These are phyloP conservation scores for Prunus mume DNA, from an alignment of 306 rosid species.

Conservation along the genomic window DNA sequence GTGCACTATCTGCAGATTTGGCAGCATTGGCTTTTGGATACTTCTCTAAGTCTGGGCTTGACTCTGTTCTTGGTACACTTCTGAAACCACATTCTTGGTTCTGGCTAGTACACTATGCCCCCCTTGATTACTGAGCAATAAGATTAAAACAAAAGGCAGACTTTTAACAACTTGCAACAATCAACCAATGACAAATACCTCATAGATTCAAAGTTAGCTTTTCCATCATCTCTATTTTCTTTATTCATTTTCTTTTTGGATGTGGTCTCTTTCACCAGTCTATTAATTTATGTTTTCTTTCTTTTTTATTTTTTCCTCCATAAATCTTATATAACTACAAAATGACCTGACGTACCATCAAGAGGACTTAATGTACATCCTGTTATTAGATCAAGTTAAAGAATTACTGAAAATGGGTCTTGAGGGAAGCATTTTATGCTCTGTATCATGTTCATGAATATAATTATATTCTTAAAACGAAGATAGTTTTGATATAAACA, in stretches of 20 bases:
- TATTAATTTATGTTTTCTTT: not conserved
- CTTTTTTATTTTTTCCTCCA: not conserved
- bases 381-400: not conserved
- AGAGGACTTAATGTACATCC: not conserved
- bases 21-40: conserved; percentile 75
- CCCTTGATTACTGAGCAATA: conserved; percentile 10
- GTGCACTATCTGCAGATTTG: conserved; percentile 78
- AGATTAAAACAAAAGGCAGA: not conserved
- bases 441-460: no score
- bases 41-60: conserved; percentile 72
- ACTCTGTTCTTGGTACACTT: conserved; percentile 84
- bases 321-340: not conserved
- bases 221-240: not conserved
- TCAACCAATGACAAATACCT: not conserved
- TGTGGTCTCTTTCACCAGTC: not conserved
- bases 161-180: not conserved
- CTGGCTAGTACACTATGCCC: not conserved
- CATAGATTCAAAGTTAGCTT: not conserved
- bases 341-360: not conserved
- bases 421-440: not conserved
- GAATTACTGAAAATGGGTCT: not conserved
- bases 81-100: conserved; percentile 13
- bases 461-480: no score
- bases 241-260: not conserved
- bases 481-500: no score